Evolutionary conservation across 192 early-diverging fungal genomes (phyloP), one percentile per base, ranked within the genome.

Genomic region (Physocladia obscura): DNA sequence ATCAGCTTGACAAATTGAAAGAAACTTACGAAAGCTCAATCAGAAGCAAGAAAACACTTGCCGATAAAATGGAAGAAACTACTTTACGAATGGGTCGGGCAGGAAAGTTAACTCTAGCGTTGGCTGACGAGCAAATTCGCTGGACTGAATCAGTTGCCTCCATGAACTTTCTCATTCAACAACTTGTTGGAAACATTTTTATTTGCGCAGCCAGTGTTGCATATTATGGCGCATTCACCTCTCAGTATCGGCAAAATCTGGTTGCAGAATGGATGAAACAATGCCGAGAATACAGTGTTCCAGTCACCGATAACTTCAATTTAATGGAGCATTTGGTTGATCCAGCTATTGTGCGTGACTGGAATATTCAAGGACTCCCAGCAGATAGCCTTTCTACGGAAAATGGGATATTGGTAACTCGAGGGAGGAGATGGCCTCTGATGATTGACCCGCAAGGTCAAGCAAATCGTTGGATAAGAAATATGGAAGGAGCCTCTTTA

Each of bases 21-120:
- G 71, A 69, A 11, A 85, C 78, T 22, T 87, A 84, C 64, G 85
- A 87, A 58, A 74, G 74, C 36, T 85, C 83, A 2, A 77, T 85
- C 37, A 44, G 59, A 30, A 75, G 74, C 68, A 87, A 87, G 51
- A 80, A 82, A 52, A 63, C 74, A 69, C 72, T 87, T 56, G 61
- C 78, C 0, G 83, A 87, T 26, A 87, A 87, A 57, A 87, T 85
- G 80, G 85, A 87, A 56, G 85, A 87, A 67, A 87, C 85, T 11
- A 84, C 79, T 1, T 63, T 74, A n/a, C 73, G 85, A 19, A 54
- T 87, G 19, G 79, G 76, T 2, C 70, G 85, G 4, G 85, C 85
- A 0, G 77, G 76, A 35, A 82, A 85, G 56, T 70, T 87, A 21
- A 87, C 85, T 1, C 58, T 71, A 0, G 85, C 85, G 0, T 56